Conservation (phyloP, 805 yeast species). For the Ogataea corticis region DNA sequence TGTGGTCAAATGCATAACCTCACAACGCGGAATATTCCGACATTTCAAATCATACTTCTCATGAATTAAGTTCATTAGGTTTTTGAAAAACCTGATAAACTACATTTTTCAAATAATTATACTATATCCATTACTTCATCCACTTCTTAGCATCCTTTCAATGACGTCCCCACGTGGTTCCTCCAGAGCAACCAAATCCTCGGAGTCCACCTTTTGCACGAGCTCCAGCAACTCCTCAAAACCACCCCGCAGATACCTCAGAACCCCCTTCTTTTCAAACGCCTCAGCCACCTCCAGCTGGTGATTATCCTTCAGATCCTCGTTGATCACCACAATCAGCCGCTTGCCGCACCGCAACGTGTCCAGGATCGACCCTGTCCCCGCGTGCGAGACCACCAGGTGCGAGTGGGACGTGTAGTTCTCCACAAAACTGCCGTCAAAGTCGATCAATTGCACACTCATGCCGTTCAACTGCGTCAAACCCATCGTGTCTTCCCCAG, state of each 20-base stretch:
- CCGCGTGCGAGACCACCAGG: slow-evolving; percentile 83
- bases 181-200: slow-evolving; percentile 21
- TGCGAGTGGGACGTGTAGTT: slow-evolving; percentile 47
- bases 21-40: too few species aligned
- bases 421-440: slow-evolving; percentile 41
- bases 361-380: slow-evolving; percentile 90
- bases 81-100: too few species aligned
- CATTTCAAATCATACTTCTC: too few species aligned
- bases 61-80: too few species aligned
- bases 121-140: too few species aligned
- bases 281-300: slow-evolving; percentile 75
- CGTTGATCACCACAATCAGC: slow-evolving; percentile 71
- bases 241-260: slow-evolving; percentile 23
- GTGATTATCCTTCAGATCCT: slow-evolving; percentile 80
- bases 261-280: slow-evolving; percentile 38
- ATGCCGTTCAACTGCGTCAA: slow-evolving; percentile 12
- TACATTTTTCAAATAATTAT: too few species aligned
- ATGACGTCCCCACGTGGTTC: slow-evolving; percentile 23
- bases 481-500: too few species aligned
- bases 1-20: not conserved
- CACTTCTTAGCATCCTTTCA: too few species aligned
- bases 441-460: slow-evolving; percentile 46
- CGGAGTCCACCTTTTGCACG: slow-evolving; percentile 14
- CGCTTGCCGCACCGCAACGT: slow-evolving; percentile 56
- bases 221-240: slow-evolving; percentile 18